Base-by-base conservation (phyloP, 139 green algal species). In the Auxenochlorella pyrenoidosa region DNA sequence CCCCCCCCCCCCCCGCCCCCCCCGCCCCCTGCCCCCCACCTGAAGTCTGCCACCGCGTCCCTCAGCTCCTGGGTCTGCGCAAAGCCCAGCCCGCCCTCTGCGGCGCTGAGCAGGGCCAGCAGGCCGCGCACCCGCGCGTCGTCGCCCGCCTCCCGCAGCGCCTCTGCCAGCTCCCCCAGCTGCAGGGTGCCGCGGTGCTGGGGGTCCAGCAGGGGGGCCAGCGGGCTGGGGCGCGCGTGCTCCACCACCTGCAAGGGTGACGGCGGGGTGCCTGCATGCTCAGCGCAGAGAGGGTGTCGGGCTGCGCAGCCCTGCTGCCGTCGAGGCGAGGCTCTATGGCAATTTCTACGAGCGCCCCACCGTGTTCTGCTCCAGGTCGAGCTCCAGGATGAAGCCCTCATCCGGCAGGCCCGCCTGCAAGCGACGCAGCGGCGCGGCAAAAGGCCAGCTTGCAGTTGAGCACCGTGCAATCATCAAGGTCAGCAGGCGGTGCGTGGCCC, bases 61-160 rank as follows among this genome's bases (percentile, higher is more conserved):
- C 90, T 76, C 32, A 98, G 84, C 91, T 98, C 96, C 65, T 87
- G 41, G 30, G 88, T 36, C 86, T 94, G 82, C 44, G 82, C 82
- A 21, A 85, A 91, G 65, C 73, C 93, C 88, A 89, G 91, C 60
- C 92, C 92, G 47, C 36, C 88, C 75, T 58, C 84, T 15, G 96
- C 77, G 43, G 93, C 91, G 30, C 89, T 91, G 44, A 98, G 91
- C 84, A 97, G 95, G 19, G 98, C 88, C 36, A 92, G 91, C 72
- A 99, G 80, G 26, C 94, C 95, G 36, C 58, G 77, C 18, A 98
- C 80, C n/a, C 96, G 92, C 4, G 94, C 93, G 86, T 98, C 96
- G n/a, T 94, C 79, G 0, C 95, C 95, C 28, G 96, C 96, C 89
- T 97, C 98, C 19, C 89, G 86, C 73, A 98, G 89, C 2, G 92